Base-by-base conservation (phyloP, 192 early-diverging fungal genomes). In the Coemansia sp. region DNA sequence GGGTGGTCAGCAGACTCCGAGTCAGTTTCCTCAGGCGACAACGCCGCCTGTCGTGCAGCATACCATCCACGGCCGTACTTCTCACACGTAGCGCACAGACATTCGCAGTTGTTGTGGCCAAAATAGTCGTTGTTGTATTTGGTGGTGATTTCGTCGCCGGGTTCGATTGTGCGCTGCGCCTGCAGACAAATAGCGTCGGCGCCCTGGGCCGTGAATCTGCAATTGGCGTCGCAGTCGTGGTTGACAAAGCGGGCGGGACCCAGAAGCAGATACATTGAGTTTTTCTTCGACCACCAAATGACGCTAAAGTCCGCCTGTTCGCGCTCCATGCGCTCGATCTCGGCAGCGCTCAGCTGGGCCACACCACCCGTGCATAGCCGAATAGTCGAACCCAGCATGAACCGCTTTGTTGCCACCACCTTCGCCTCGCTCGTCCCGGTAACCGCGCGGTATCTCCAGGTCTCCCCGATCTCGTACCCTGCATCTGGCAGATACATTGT, bases 211-310 rank as follows among this genome's bases (percentile, higher is more conserved):
- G 76, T 84, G 49, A 84, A 77, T 69, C 82, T 72, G 61, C 82
- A 84, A 56, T 89, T 92, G 1, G 90, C 85, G 51, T 82, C 68
- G 68, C 90, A 92, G 69, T 92, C 89, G 68, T 92, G 90, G 71
- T 92, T 92, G 43, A 88, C 86, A 67, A 92, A 92, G 12, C 90
- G 80, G 3, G 88, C 90, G 4, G 90, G 90, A 16, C 91, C 91
- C 40, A 90, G 69, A 51, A 92, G 88, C 40, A 90, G 59, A 61
- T 87, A 88, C 75, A 82, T 85, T 64, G 70, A 69, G 10, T 78
- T 83, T 43, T 84, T 73, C 68, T 84, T 84, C 37, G 73, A 78
- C 52, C 84, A 87, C 71, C 75, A 89, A 76, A 92, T 88, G 58
- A 92, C 87, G 57, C 82, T 85, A 72, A 90, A 92, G 69, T 92